These are phyloP conservation scores for Copromyces sp. DNA, from an alignment of 495 filamentous ascomycete genomes.

Conservation along the genomic window DNA sequence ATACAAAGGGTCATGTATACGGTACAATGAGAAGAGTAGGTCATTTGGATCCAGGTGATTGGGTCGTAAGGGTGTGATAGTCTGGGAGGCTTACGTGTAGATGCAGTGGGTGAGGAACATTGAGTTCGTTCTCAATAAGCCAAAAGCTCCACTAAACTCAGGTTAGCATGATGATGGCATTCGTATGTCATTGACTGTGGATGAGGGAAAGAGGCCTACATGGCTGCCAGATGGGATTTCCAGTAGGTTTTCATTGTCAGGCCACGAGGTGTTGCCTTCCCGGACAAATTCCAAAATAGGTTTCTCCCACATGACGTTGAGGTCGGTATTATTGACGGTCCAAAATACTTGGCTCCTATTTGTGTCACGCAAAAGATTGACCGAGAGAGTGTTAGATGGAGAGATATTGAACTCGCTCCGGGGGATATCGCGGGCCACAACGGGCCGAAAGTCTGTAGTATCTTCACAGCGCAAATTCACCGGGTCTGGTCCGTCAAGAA, in stretches of 20 bases:
- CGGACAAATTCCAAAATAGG: constrained; percentile 30
- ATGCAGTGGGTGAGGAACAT: constrained; percentile 36
- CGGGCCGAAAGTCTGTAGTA: constrained; percentile 1
- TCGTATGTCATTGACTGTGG: neutral
- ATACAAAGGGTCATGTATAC: constrained; percentile 23
- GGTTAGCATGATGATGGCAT: neutral
- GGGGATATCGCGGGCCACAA: neutral
- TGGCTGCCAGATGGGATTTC: constrained; percentile 20
- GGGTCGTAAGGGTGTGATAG: constrained; percentile 6
- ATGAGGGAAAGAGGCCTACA: neutral
- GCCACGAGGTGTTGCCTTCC: constrained; percentile 23
- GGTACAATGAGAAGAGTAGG: neutral
- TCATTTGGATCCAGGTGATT: neutral
- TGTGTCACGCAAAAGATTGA: neutral
- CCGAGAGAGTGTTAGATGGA: neutral
- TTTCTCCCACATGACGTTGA: constrained; percentile 26
- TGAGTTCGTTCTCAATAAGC: constrained; percentile 31
- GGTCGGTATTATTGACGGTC: constrained; percentile 21
- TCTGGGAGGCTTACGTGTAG: constrained; percentile 28
- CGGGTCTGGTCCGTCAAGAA: constrained; percentile 1
- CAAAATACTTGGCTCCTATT: constrained; percentile 12
- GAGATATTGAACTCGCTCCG: neutral
- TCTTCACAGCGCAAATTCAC: constrained; percentile 7
- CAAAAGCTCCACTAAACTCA: constrained; percentile 9
- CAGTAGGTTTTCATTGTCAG: constrained; percentile 25